phyloP scores from a whole-genome alignment of 805 yeast species.

The Metschnikowia bowlesiae region DNA sequence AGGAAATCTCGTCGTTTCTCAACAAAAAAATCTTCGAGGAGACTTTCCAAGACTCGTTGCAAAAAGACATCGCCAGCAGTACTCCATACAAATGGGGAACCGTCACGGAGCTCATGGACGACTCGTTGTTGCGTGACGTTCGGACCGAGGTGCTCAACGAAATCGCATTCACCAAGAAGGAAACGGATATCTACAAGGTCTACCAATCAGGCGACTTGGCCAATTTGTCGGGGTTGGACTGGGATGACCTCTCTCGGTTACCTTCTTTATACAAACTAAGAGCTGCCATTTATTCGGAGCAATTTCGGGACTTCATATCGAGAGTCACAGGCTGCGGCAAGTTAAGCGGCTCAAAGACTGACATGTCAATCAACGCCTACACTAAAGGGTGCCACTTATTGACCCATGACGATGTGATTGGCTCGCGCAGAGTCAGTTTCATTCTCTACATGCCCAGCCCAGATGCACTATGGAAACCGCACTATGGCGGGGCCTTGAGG shows the following conservation, averaged over 20 bases:
- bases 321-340: constrained; percentile 83
- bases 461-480: constrained; percentile 80
- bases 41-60: constrained; percentile 36
- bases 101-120: constrained; percentile 67
- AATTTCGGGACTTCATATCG: constrained; percentile 74
- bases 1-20: constrained; percentile 41
- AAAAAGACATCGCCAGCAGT: constrained; percentile 46
- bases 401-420: constrained; percentile 97
- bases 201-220: constrained; percentile 89
- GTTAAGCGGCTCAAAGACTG: constrained; percentile 85
- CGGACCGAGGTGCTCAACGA: constrained; percentile 78
- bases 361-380: constrained; percentile 87
- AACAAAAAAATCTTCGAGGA: constrained; percentile 46
- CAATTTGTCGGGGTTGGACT: constrained; percentile 78
- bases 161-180: constrained; percentile 89
- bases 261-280: constrained; percentile 76
- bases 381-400: constrained; percentile 89
- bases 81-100: constrained; percentile 91
- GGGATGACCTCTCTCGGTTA: constrained; percentile 66
- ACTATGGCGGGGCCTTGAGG: constrained; percentile 90
- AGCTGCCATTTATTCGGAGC: constrained; percentile 81
- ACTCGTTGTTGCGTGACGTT: constrained; percentile 70
- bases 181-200: constrained; percentile 94
- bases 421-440: constrained; percentile 88
- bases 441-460: constrained; percentile 93